Evolutionary conservation across 2,329 filamentous ascomycete genomes (phyloP).

Genomic region (Exserohilum rostratum): DNA sequence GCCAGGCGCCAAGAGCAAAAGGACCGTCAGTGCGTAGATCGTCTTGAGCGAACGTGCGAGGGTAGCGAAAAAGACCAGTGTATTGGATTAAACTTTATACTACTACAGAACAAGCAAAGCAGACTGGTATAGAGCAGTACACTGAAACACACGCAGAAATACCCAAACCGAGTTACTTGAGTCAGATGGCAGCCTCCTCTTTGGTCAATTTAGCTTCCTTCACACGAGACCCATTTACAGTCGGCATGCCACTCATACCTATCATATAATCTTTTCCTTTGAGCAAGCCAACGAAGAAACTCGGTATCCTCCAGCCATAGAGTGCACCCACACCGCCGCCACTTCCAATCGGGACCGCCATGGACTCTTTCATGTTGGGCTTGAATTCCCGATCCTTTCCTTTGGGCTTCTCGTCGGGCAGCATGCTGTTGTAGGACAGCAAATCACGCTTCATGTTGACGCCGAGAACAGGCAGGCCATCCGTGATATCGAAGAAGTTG

Average conservation of each 20-base stretch:
- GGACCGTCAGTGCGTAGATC: background rate
- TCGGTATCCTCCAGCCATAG: constrained; percentile 49
- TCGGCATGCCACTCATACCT: constrained; percentile 20
- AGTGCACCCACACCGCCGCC: constrained; percentile 43
- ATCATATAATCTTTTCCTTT: constrained; percentile 52
- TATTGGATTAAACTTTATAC: no score
- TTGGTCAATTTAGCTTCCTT: constrained; percentile 36
- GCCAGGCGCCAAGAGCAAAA: background rate
- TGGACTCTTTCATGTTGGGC: constrained; percentile 28
- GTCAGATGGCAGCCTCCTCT: constrained; percentile 31
- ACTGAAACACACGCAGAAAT: background rate
- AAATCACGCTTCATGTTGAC: constrained; percentile 58
- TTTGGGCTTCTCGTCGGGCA: constrained; percentile 27
- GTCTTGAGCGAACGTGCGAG: background rate
- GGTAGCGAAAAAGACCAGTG: no score
- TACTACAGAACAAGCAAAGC: background rate
- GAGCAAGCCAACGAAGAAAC: constrained; percentile 47
- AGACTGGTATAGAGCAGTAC: background rate
- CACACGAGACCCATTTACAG: constrained; percentile 25
- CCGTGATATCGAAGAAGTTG: constrained; percentile 50
- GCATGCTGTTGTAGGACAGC: constrained; percentile 32
- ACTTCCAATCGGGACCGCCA: constrained; percentile 42
- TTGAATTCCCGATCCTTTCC: constrained; percentile 37
- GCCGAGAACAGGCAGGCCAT: constrained; percentile 48
- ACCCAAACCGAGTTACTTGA: background rate